Base-by-base conservation (phyloP, 495 filamentous ascomycete genomes). In the Podospora didyma region DNA sequence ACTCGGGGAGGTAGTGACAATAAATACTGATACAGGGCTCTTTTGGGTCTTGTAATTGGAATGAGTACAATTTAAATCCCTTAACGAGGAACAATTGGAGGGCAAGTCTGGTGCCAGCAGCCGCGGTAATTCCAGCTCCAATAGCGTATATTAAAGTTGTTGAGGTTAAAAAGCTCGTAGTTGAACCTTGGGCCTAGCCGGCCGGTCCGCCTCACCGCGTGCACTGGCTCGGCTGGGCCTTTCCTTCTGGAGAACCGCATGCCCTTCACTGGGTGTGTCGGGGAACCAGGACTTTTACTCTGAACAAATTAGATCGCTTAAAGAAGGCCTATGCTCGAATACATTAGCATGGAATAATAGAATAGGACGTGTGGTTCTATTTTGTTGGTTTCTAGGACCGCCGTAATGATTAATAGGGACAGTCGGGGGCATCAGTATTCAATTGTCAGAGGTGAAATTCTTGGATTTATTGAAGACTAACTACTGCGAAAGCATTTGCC, bases 321-420 rank as follows among this genome's bases (percentile, higher is more conserved):
- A 86, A 86, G 82, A 80, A 86, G 80, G 82, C 80, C 76, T 85
- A 82, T 86, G 78, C 79, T 85, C 78, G 78, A 81, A 86, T 86
- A 83, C 77, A 81, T 84, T 83, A 86, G 79, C 79, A 86, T 86
- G 78, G 82, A 85, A 85, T 86, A 85, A 86, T 85, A 81, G 74
- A 86, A 85, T 85, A 86, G 81, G 78, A 86, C 79, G 78, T 83
- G 78, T 85, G 37, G 37, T 41, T 41, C 58, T 66, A 66, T 66
- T 66, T 66, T 66, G 61, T 66, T 67, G 62, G 62, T 67, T 82
- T 83, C 79, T 83, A 84, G 77, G 75, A 84, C 77, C 77, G 80
- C 80, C 75, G 79, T 84, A 85, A 85, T 85, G 79, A 85, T 85
- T 84, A 84, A 84, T 84, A 84, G 78, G 75, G 79, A 84, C 79